Evolutionary conservation across 192 early-diverging fungal genomes (phyloP), one percentile per base, ranked within the genome.

Genomic region (Coemansia sp.): DNA sequence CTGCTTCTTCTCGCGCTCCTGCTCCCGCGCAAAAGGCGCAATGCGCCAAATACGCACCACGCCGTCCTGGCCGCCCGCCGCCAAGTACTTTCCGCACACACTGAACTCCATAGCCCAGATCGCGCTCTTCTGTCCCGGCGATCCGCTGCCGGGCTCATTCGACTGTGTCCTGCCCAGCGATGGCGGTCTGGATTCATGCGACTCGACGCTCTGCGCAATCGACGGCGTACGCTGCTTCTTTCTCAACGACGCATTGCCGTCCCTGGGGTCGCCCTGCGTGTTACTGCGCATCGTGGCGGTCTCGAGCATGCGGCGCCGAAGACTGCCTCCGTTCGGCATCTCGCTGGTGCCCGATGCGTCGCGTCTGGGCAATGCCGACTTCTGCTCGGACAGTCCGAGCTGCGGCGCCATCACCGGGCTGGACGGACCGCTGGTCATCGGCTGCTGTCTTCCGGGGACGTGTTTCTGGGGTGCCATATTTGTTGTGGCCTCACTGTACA

Each of bases 91-190:
- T 22, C 92, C 92, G 74, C 87, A 86, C 31, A 85, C 81, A 67
- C 89, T 93, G 59, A 93, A 94, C 50, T 88, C 78, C 74, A 91
- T 74, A 7, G 85, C 70, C 90, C 92, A 95, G 25, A 94, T 69
- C 0, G 89, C 84, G 7, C 64, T 68, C 42, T 59, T 69, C 52
- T 54, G 27, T 17, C 15, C n/a, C n/a, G n/a, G n/a, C n/a, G n/a
- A n/a, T n/a, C n/a, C 52, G 30, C 33, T 45, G 10, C 20, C 20
- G 19, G 20, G 20, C 8, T 52, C 8, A 15, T 23, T 41, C 64
- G 33, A 3, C 20, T 25, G 20, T 19, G 28, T 3, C 23, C 28
- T 47, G 2, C 6, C 20, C 25, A 41, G 10, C 0, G 38, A 41
- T 29, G 55, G 20, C 2, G 44, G 37, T 1, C 19, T 33, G 0